A percentile compares a stretch with the other conserved stretches of the same genome.
Evolutionary conservation across 495 filamentous ascomycete species (phyloP).

Genomic region (Penicillium pulvis): DNA sequence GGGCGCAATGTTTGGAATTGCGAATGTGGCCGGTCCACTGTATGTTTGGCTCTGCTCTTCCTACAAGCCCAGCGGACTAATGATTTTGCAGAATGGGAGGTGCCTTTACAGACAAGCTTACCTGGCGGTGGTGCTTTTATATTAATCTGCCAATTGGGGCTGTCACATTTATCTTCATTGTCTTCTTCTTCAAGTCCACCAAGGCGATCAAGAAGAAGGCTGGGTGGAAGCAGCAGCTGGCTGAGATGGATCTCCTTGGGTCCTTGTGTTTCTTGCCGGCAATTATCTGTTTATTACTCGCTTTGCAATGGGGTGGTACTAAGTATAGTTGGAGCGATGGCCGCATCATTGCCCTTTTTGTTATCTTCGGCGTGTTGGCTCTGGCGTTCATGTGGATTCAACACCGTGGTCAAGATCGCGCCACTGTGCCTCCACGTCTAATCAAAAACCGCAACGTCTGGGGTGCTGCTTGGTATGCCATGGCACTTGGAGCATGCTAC

Average conservation of each 20-base stretch:
- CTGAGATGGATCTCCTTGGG: slow-evolving; percentile 68
- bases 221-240: slow-evolving; percentile 45
- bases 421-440: slow-evolving; percentile 75
- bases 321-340: slow-evolving; percentile 65
- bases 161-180: slow-evolving; percentile 60
- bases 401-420: slow-evolving; percentile 65
- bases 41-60: slow-evolving; percentile 18
- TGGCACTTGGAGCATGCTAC: slow-evolving; percentile 63
- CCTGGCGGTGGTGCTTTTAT: slow-evolving; percentile 66
- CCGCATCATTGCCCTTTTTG: slow-evolving; percentile 70
- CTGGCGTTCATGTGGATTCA: slow-evolving; percentile 65
- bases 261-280: slow-evolving; percentile 68
- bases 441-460: slow-evolving; percentile 72
- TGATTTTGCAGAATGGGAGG: slow-evolving; percentile 43
- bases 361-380: slow-evolving; percentile 69
- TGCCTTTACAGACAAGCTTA: slow-evolving; percentile 61
- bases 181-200: slow-evolving; percentile 62
- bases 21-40: slow-evolving; percentile 74
- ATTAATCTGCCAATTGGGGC: slow-evolving; percentile 71
- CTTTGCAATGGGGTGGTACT: slow-evolving; percentile 84
- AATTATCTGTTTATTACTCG: slow-evolving; percentile 72
- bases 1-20: slow-evolving; percentile 80
- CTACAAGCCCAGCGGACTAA: neutral
- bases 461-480: slow-evolving; percentile 52
- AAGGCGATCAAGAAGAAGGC: slow-evolving; percentile 42